Conservation (phyloP, 1,139 yeast genomes). For the Candida neerlandica region DNA sequence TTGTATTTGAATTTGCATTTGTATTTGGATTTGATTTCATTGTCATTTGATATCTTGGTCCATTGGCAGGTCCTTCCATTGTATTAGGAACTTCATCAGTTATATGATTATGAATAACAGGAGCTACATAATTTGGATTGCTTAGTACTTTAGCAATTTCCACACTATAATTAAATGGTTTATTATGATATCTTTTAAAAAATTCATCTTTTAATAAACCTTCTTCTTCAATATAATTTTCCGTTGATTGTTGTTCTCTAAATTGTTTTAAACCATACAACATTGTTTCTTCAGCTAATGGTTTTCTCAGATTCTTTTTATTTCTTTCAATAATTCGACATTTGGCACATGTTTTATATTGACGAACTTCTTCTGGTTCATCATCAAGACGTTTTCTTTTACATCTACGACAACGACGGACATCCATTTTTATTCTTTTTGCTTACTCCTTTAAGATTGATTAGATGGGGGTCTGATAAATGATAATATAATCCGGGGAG, state of each 20-base stretch:
- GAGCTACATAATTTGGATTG: constrained; percentile 20
- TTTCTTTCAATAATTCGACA: constrained; percentile 59
- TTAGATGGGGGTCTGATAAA: background rate
- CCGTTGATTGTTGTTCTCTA: constrained; percentile 44
- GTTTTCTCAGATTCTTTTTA: constrained; percentile 49
- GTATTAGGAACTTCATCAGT: constrained; percentile 11
- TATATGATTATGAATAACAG: constrained; percentile 12
- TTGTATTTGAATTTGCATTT: too few species aligned
- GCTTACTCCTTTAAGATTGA: background rate
- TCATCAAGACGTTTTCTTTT: constrained; percentile 59
- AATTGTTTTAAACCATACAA: constrained; percentile 51
- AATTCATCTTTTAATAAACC: constrained; percentile 31
- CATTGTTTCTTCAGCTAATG: constrained; percentile 53
- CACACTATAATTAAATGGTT: constrained; percentile 21
- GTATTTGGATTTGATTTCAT: constrained; percentile 6
- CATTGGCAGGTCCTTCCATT: constrained; percentile 9
- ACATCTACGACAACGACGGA: constrained; percentile 60
- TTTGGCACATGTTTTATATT: constrained; percentile 61
- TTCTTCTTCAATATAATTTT: constrained; percentile 46
- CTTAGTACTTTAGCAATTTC: constrained; percentile 19
- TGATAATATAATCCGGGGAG: background rate
- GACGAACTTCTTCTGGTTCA: constrained; percentile 61
- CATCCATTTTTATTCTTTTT: constrained; percentile 22
- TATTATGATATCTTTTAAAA: constrained; percentile 22
- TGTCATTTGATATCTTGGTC: constrained; percentile 15